phyloP scores from a whole-genome alignment of 306 rosid genomes.

The Fagus sylvatica region DNA sequence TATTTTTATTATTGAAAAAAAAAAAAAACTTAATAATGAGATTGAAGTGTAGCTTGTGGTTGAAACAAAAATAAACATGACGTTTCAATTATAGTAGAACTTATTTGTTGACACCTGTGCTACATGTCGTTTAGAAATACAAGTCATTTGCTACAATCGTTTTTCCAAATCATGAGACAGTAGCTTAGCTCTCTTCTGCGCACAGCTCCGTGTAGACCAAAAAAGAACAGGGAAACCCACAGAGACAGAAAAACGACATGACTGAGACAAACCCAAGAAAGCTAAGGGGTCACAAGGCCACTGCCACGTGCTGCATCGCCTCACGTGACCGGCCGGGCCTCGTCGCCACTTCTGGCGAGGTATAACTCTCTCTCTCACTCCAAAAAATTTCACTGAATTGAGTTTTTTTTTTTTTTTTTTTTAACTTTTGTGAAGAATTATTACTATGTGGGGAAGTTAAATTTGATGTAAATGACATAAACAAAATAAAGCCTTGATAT shows the following conservation, averaged over 20 bases:
- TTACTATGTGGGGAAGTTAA: background rate
- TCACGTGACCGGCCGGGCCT: conserved; percentile 59
- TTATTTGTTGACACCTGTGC: too few species aligned
- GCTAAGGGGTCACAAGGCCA: conserved; percentile 70
- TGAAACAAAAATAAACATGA: too few species aligned
- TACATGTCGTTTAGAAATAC: too few species aligned
- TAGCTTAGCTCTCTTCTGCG: too few species aligned
- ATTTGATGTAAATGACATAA: background rate
- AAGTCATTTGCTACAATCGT: too few species aligned
- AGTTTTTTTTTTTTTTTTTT: background rate
- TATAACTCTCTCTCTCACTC: conserved; percentile 6
- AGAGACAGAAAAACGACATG: conserved; percentile 4
- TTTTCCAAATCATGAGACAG: too few species aligned
- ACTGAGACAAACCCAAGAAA: conserved; percentile 47
- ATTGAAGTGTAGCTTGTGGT: too few species aligned
- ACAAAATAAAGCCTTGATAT: background rate
- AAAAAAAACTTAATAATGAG: too few species aligned
- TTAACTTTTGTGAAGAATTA: background rate
- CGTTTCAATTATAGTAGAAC: too few species aligned
- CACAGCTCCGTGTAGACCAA: too few species aligned
- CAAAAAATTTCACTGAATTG: background rate
- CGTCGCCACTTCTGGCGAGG: conserved; percentile 82
- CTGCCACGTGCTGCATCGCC: conserved; percentile 74
- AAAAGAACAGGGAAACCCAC: background rate
- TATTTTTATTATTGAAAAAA: too few species aligned